A percentile compares a stretch with the other conserved stretches of the same genome.
These are phyloP conservation scores for Fusarium hostae DNA, from an alignment of 2,329 filamentous ascomycete species.

Conservation along the genomic window DNA sequence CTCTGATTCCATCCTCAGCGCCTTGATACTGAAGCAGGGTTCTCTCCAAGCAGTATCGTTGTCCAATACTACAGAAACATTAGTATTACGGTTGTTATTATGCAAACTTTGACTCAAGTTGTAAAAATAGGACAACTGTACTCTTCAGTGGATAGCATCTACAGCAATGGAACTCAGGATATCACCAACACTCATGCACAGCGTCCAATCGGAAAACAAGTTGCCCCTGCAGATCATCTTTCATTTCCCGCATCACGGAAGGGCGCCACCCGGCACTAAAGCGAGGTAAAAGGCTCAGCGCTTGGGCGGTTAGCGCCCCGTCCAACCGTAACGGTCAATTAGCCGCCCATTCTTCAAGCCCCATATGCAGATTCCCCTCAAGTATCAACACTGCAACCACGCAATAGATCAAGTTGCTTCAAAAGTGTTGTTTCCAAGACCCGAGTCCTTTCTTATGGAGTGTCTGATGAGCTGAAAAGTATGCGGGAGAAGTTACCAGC, in stretches of 20 bases:
- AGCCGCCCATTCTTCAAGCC: conserved; percentile 13
- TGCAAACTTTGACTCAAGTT: no score
- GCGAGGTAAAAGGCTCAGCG: conserved; percentile 4
- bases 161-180: conserved; percentile 1
- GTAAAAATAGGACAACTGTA: not conserved
- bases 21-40: not conserved
- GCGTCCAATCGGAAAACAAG: conserved; percentile 18
- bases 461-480: not conserved
- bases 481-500: not conserved
- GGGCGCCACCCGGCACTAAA: conserved; percentile 5
- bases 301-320: conserved; percentile 16
- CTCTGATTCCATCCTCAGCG: not conserved
- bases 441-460: not conserved
- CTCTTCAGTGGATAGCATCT: not conserved
- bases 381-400: not conserved
- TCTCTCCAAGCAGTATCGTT: not conserved
- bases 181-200: conserved; percentile 16
- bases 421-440: not conserved
- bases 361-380: not conserved
- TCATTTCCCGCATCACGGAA: conserved; percentile 1
- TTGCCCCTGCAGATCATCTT: conserved; percentile 24
- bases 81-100: not conserved
- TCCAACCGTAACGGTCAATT: conserved; percentile 18
- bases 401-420: not conserved
- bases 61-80: not conserved